Conservation (phyloP, 768 basidiomycete species). For the Lactifluus rugatus region DNA sequence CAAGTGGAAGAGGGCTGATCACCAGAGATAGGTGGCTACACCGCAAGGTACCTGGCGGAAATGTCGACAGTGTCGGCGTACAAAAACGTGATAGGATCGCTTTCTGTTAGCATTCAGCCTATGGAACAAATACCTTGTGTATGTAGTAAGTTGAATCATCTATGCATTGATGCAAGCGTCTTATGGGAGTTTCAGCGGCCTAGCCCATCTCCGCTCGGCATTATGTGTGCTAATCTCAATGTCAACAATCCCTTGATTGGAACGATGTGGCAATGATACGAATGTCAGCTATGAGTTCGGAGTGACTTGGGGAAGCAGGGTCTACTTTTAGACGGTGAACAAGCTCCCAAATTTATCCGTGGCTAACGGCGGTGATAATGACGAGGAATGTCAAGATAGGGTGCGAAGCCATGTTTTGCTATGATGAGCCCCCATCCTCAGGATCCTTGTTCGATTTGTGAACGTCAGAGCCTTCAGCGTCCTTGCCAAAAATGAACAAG, state of each 20-base stretch:
- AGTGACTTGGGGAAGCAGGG: neutral
- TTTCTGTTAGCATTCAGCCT: neutral
- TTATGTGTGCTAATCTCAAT: neutral
- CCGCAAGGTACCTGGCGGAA: neutral
- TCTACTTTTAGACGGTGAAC: neutral
- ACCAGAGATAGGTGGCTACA: neutral
- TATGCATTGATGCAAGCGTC: neutral
- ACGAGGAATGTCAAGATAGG: neutral
- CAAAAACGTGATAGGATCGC: neutral
- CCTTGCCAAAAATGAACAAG: neutral
- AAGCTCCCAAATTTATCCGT: neutral
- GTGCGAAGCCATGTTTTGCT: neutral
- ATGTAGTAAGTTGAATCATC: neutral
- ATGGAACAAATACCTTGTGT: neutral
- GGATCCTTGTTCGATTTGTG: neutral
- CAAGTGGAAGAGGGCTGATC: neutral
- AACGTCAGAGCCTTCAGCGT: neutral
- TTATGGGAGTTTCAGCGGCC: neutral
- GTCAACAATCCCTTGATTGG: neutral
- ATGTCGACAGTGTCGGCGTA: neutral
- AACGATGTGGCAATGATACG: neutral
- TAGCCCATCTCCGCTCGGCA: neutral
- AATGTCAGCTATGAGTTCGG: neutral
- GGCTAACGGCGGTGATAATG: neutral
- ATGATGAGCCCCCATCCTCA: neutral